Conservation (phyloP, 2,329 filamentous ascomycete genomes). For the Epichloe coenophiala region DNA sequence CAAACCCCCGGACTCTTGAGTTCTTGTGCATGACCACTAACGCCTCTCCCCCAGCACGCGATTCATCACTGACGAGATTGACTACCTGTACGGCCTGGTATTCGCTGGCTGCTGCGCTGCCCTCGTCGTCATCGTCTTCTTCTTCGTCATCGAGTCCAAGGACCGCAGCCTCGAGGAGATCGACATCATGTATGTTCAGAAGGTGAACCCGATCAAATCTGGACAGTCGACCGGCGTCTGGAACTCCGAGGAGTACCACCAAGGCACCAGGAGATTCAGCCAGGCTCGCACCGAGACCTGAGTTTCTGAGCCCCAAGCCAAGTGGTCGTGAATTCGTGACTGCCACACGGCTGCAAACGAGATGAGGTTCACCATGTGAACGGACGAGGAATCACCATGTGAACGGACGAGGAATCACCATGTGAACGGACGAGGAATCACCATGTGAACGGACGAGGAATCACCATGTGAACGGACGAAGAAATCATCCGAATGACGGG, state of each 20-base stretch:
- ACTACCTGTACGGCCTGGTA: constrained; percentile 57
- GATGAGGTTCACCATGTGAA: not conserved
- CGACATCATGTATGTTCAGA: constrained; percentile 57
- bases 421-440: too few relatives aligned
- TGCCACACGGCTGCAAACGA: not conserved
- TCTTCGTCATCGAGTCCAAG: constrained; percentile 63
- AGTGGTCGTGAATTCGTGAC: not conserved
- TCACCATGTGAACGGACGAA: too few relatives aligned
- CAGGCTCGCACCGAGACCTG: not conserved
- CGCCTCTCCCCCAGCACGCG: constrained; percentile 35
- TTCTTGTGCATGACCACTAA: constrained; percentile 10
- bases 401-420: too few relatives aligned
- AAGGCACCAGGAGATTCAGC: constrained; percentile 2
- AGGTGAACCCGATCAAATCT: constrained; percentile 36
- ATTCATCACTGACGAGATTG: constrained; percentile 57
- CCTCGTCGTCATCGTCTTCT: constrained; percentile 54
- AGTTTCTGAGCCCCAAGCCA: not conserved
- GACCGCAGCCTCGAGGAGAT: constrained; percentile 62
- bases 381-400: too few relatives aligned
- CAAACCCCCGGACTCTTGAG: too few relatives aligned
- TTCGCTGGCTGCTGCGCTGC: constrained; percentile 55
- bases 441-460: too few relatives aligned
- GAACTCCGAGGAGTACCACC: constrained; percentile 6
- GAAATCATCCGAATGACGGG: too few relatives aligned
- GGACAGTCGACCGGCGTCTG: constrained; percentile 11